These are phyloP conservation scores for Penicillium malachiteum DNA, from an alignment of 495 filamentous ascomycete species.

Conservation along the genomic window DNA sequence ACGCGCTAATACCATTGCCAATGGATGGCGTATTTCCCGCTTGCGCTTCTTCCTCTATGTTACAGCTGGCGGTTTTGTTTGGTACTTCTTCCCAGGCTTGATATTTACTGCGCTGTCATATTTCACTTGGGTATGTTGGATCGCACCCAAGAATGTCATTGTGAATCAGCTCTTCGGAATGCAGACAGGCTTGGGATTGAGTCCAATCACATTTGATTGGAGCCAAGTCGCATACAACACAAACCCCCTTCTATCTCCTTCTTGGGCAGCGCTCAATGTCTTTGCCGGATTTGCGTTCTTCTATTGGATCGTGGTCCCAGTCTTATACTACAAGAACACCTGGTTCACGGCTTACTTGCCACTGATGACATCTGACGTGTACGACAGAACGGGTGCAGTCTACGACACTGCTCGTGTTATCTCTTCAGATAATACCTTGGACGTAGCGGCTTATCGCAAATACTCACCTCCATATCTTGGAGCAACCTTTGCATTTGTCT, in stretches of 20 bases:
- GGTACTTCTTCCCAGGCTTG: conserved; percentile 77
- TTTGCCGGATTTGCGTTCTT: conserved; percentile 39
- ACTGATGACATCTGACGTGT: conserved; percentile 53
- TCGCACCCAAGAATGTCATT: conserved; percentile 75
- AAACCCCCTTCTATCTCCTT: conserved; percentile 35
- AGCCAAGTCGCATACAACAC: conserved; percentile 46
- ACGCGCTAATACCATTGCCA: conserved; percentile 38
- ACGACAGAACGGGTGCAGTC: conserved; percentile 76
- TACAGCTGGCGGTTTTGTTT: conserved; percentile 54
- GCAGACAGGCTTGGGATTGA: conserved; percentile 73
- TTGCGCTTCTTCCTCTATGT: conserved; percentile 58
- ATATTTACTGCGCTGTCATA: conserved; percentile 80
- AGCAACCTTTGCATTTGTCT: conserved; percentile 78
- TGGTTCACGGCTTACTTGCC: conserved; percentile 43
- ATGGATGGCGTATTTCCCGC: conserved; percentile 61
- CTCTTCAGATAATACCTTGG: conserved; percentile 67
- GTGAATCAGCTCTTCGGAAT: conserved; percentile 77
- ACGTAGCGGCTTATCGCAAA: conserved; percentile 67
- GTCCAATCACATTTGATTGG: conserved; percentile 84
- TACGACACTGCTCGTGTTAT: conserved; percentile 77
- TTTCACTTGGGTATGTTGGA: conserved; percentile 86
- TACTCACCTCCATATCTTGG: conserved; percentile 81
- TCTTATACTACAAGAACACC: conserved; percentile 39
- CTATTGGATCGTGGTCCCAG: conserved; percentile 34
- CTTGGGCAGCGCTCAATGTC: conserved; percentile 57